Evolutionary conservation across 2,329 filamentous ascomycete genomes (phyloP).

Genomic region (Colletotrichum plurivorum): DNA sequence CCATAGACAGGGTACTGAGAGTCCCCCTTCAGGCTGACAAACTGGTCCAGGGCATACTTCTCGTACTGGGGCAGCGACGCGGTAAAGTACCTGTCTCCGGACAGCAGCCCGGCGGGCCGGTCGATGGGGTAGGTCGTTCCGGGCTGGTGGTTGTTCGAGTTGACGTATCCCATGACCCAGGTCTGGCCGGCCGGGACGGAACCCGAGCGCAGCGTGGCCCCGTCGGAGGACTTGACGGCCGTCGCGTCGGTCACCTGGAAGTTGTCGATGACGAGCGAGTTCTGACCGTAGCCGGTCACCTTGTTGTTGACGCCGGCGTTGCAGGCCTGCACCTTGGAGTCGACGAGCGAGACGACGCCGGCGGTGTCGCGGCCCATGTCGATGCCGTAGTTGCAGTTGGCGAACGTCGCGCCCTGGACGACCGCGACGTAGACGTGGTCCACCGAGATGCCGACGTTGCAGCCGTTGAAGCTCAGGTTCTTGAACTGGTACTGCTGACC

Average conservation of each 20-base stretch:
- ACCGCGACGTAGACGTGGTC: constrained; percentile 46
- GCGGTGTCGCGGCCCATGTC: constrained; percentile 46
- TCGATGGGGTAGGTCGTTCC: constrained; percentile 49
- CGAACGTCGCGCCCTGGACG: constrained; percentile 47
- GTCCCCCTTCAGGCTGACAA: constrained; percentile 63
- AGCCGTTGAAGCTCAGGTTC: constrained; percentile 48
- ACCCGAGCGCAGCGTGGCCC: constrained; percentile 35
- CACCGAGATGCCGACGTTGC: constrained; percentile 48
- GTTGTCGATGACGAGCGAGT: constrained; percentile 49
- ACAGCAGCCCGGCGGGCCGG: constrained; percentile 49
- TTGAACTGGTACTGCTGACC: constrained; percentile 55
- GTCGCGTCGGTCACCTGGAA: constrained; percentile 44
- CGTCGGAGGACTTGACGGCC: constrained; percentile 43
- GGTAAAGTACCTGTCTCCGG: constrained; percentile 49
- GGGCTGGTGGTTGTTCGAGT: constrained; percentile 46
- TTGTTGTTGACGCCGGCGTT: constrained; percentile 46
- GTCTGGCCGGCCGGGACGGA: constrained; percentile 43
- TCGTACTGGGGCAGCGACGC: constrained; percentile 57
- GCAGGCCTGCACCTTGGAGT: constrained; percentile 46
- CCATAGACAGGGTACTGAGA: constrained; percentile 55
- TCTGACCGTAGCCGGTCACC: constrained; percentile 45
- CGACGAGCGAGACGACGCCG: constrained; percentile 48
- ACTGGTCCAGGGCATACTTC: constrained; percentile 54
- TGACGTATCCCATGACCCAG: constrained; percentile 47
- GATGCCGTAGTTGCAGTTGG: constrained; percentile 48